A percentile compares a stretch with the other conserved stretches of the same genome.
phyloP scores from a whole-genome alignment of 2,329 filamentous ascomycete genomes.

The Cryphonectria carpinicola region DNA sequence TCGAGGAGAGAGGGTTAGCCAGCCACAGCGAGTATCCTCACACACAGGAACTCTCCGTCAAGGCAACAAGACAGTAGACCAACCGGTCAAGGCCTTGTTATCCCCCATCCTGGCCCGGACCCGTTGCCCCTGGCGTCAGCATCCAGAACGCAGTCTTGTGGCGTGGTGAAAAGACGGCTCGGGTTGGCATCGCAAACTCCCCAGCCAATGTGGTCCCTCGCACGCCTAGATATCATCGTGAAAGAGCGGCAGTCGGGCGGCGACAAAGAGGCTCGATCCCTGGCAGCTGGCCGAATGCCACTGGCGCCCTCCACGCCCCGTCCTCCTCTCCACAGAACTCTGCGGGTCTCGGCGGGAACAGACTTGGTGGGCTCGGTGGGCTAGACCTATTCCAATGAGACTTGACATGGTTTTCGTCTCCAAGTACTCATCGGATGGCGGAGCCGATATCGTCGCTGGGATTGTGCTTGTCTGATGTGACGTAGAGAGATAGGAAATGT shows the following conservation, averaged over 20 bases:
- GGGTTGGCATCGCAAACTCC: constrained; percentile 16
- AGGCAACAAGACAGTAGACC: not conserved
- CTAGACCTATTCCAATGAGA: constrained; percentile 13
- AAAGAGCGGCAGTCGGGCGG: constrained; percentile 15
- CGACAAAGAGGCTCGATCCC: not conserved
- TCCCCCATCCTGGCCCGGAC: not conserved
- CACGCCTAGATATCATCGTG: not conserved
- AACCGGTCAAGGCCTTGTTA: not conserved
- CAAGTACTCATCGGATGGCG: not conserved
- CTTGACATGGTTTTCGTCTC: not conserved
- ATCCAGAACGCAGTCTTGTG: not conserved
- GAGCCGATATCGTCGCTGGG: constrained; percentile 24
- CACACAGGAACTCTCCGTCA: not conserved
- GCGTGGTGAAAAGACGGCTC: not conserved
- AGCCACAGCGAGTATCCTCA: not conserved
- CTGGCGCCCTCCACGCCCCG: constrained; percentile 12
- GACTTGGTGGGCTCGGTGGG: constrained; percentile 14
- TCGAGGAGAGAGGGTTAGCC: not conserved
- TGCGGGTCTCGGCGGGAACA: constrained; percentile 16
- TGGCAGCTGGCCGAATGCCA: constrained; percentile 21
- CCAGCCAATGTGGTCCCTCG: constrained; percentile 14
- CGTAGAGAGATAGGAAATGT: constrained; percentile 24
- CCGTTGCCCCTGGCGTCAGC: not conserved
- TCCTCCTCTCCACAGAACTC: constrained; percentile 19
- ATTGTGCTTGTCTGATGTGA: constrained; percentile 13